Conservation (phyloP, 2,329 filamentous ascomycete genomes). For the Macroventuria anomochaeta region DNA sequence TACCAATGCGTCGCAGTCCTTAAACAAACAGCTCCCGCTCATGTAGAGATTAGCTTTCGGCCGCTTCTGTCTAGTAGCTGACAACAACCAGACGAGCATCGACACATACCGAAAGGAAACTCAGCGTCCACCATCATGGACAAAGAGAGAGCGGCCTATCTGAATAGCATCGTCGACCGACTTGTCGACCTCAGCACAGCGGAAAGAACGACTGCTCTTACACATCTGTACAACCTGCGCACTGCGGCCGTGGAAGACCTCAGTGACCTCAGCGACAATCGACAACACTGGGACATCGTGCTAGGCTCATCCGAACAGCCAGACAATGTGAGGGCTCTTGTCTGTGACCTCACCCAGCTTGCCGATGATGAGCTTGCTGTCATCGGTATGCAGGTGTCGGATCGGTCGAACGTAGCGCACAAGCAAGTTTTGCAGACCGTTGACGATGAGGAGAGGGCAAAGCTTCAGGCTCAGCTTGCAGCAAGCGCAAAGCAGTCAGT, state of each 20-base stretch:
- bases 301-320: neutral
- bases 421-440: constrained; percentile 1
- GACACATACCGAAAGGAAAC: neutral
- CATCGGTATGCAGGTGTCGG: neutral
- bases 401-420: neutral
- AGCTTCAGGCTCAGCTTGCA: constrained; percentile 7
- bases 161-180: constrained; percentile 6
- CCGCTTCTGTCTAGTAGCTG: neutral
- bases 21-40: neutral
- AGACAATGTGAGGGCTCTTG: neutral
- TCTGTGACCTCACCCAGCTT: constrained; percentile 6
- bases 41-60: neutral
- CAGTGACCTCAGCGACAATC: neutral
- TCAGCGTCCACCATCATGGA: neutral
- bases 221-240: constrained; percentile 13
- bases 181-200: neutral
- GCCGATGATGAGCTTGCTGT: constrained; percentile 4
- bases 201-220: constrained; percentile 8
- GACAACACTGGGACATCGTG: constrained; percentile 2
- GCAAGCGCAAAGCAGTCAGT: constrained; percentile 7
- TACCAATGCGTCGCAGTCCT: neutral
- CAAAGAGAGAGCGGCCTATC: neutral
- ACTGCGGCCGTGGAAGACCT: constrained; percentile 15
- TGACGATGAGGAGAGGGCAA: neutral
- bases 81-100: neutral